These are phyloP conservation scores for Aspergillus quadricinctus DNA, from an alignment of 2,329 filamentous ascomycete species.

Conservation along the genomic window DNA sequence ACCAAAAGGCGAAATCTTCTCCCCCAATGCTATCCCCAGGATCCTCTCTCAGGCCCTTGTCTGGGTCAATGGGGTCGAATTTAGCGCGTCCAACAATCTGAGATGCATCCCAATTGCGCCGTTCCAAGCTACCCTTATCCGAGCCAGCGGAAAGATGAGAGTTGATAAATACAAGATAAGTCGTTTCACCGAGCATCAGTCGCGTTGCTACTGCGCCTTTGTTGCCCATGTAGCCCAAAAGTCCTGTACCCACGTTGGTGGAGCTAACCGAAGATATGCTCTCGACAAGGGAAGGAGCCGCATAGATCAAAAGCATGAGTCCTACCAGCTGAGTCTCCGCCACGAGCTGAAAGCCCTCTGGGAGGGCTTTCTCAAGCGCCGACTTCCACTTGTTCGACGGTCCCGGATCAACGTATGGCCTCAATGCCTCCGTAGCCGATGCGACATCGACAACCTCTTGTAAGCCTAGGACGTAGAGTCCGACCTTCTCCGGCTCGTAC, in stretches of 20 bases:
- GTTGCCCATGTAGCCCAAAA: slow-evolving; percentile 92
- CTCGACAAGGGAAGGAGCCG: slow-evolving; percentile 68
- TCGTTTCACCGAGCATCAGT: slow-evolving; percentile 83
- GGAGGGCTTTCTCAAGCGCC: slow-evolving; percentile 68
- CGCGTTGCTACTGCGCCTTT: slow-evolving; percentile 84
- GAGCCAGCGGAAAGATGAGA: slow-evolving; percentile 85
- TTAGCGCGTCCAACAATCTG: slow-evolving; percentile 73
- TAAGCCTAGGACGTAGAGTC: slow-evolving; percentile 82
- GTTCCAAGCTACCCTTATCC: slow-evolving; percentile 70
- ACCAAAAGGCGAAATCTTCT: slow-evolving; percentile 93
- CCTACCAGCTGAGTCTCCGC: slow-evolving; percentile 83
- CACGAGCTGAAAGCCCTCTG: slow-evolving; percentile 70
- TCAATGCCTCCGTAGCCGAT: slow-evolving; percentile 72
- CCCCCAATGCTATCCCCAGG: slow-evolving; percentile 66
- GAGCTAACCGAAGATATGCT: slow-evolving; percentile 79
- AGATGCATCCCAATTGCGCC: slow-evolving; percentile 82
- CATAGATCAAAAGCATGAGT: slow-evolving; percentile 78
- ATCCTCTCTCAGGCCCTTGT: slow-evolving; percentile 57
- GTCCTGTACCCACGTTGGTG: slow-evolving; percentile 77
- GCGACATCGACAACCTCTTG: slow-evolving; percentile 90
- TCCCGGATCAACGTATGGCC: slow-evolving; percentile 67
- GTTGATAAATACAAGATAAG: slow-evolving; percentile 83
- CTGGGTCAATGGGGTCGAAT: slow-evolving; percentile 70
- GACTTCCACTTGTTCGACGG: slow-evolving; percentile 75
- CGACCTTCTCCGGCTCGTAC: slow-evolving; percentile 59